Evolutionary conservation across 306 rosid species (phyloP), one percentile per base, ranked within the genome.

Genomic region (Delonix regia): DNA sequence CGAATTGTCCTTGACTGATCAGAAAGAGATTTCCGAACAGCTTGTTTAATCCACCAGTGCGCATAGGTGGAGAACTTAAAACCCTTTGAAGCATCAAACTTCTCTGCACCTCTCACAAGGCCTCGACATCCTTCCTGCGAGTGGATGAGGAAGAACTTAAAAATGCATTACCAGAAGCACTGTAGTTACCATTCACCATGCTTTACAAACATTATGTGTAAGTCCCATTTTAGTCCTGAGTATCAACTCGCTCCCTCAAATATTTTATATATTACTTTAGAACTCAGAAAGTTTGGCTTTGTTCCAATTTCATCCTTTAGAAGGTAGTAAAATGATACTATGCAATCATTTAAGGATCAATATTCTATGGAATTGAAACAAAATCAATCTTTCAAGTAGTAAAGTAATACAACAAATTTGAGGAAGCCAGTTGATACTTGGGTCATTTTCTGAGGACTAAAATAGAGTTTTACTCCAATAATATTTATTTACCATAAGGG

Each of bases 41-140:
- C 89, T 84, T 92, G 97, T 85, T 91, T 95, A 74, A 95, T 95
- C 99, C 98, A 95, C 99, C 99, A 95, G 65, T 95, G 99, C 63
- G 98, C 99, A 78, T 95, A 95, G 85, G 99, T 95, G 42, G 99
- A 95, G 89, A 95, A 95, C 90, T 91, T 95, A 78, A 95, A 95
- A 74, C 99, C 99, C 84, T 91, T 95, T 65, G 99, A 87, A 65
- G 91, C 99, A 79, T 95, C 99, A 81, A 89, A 95, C 88, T 91
- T 95, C 80, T 95, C 99, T 3, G 91, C 89, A 78, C 98, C 97
- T 85, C 89, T 88, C 78, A 89, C 93, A 70, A 95, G 97, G 70
- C 99, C 99, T 79, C 99, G 90, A 71, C 98, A 95, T 80, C 99
- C 99, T 89, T 92, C 97, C 99, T 95, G 76, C 24, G 65, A 78